These are phyloP conservation scores for Magnusiomyces paraingens DNA, from an alignment of 1,139 yeast species.

Conservation along the genomic window DNA sequence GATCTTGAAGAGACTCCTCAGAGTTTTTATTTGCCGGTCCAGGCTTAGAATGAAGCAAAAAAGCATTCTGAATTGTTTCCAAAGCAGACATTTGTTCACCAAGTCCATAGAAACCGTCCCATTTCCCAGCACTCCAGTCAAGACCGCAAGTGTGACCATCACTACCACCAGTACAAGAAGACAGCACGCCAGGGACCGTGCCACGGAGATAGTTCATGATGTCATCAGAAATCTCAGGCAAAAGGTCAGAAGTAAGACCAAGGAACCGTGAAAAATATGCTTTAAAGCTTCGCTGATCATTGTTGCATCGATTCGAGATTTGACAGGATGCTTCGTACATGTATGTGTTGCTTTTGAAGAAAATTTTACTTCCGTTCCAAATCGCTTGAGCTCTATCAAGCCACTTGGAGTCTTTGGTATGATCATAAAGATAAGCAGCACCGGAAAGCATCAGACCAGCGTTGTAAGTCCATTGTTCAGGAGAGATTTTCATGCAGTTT, in stretches of 20 bases:
- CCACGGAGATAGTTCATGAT: constrained; percentile 49
- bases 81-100: constrained; percentile 92
- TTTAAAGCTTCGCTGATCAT: constrained; percentile 85
- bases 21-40: constrained; percentile 1
- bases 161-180: constrained; percentile 74
- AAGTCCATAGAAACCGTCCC: constrained; percentile 76
- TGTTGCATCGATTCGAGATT: constrained; percentile 54
- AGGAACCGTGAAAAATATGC: constrained; percentile 73
- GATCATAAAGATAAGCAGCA: constrained; percentile 72
- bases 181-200: constrained; percentile 76
- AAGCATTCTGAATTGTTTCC: constrained; percentile 55
- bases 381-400: constrained; percentile 39
- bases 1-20: neutral
- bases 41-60: neutral
- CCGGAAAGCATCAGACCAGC: constrained; percentile 77
- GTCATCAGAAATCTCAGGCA: constrained; percentile 52
- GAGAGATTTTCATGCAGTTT: constrained; percentile 57
- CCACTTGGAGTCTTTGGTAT: constrained; percentile 67
- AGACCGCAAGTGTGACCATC: constrained; percentile 90
- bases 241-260: constrained; percentile 65
- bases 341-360: constrained; percentile 54
- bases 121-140: constrained; percentile 62
- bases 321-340: constrained; percentile 85
- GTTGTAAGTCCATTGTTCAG: constrained; percentile 79
- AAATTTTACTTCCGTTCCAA: constrained; percentile 42